Evolutionary conservation across 1,139 yeast genomes (phyloP).

Genomic region (Schizosaccharomyces versatilis): DNA sequence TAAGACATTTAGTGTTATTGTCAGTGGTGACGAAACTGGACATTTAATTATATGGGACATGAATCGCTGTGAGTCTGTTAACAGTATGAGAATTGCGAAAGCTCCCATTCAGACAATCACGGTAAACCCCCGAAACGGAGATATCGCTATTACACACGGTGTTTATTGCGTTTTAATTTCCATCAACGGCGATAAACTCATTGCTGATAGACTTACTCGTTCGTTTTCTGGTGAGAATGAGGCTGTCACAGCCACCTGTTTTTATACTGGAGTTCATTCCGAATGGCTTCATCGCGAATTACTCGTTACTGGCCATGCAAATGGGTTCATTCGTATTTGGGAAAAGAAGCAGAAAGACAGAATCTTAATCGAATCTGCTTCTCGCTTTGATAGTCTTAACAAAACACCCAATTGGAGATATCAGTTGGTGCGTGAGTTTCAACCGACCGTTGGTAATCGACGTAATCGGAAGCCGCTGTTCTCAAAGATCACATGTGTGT

Average conservation of each 20-base stretch:
- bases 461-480: background rate
- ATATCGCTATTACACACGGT: conserved; percentile 6
- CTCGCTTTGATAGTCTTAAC: background rate
- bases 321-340: conserved; percentile 6
- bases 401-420: background rate
- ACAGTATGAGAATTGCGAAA: conserved; percentile 8
- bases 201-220: conserved; percentile 12
- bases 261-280: conserved; percentile 8
- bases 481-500: conserved; percentile 3
- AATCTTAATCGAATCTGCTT: background rate
- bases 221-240: background rate
- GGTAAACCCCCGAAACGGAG: conserved; percentile 14
- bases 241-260: conserved; percentile 3
- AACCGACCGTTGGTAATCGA: background rate
- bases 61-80: conserved; percentile 13
- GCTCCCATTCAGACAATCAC: conserved; percentile 10
- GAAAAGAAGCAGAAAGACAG: conserved; percentile 2
- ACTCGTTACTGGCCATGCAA: conserved; percentile 10
- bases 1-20: conserved; percentile 13
- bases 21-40: conserved; percentile 15
- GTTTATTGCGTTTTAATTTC: conserved; percentile 6
- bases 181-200: conserved; percentile 8
- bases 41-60: conserved; percentile 15
- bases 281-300: conserved; percentile 9
- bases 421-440: background rate